Percentiles rank a stretch among this genome's conserved stretches.
phyloP scores from a whole-genome alignment of 108 stramenopile species.

The Pinguiococcus pyrenoidosus region DNA sequence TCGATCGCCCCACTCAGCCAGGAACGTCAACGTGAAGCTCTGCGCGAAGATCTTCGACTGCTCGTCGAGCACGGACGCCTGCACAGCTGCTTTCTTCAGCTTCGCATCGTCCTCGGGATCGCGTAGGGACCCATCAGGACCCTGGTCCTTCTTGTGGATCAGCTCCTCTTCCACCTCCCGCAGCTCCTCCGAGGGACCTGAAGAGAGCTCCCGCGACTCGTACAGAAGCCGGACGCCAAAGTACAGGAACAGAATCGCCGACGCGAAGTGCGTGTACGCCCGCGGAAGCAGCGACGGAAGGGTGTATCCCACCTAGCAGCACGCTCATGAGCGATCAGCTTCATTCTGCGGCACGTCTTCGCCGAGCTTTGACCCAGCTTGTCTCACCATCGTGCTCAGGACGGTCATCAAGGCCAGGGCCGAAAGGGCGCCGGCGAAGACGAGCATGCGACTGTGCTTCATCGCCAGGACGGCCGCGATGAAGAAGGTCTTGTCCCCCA shows the following conservation, averaged over 20 bases:
- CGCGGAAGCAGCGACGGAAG: constrained; percentile 70
- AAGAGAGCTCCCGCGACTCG: constrained; percentile 61
- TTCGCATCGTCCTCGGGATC: constrained; percentile 19
- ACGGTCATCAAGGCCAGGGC: constrained; percentile 26
- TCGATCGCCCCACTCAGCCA: constrained; percentile 99
- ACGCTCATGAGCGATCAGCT: constrained; percentile 66
- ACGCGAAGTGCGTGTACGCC: constrained; percentile 75
- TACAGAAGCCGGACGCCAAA: constrained; percentile 81
- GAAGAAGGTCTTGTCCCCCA: constrained; percentile 99
- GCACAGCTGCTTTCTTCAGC: background rate
- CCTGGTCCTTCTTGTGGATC: constrained; percentile 16
- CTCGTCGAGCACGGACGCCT: constrained; percentile 25
- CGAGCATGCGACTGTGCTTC: constrained; percentile 68
- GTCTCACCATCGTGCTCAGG: too few relatives aligned
- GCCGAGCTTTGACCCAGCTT: too few relatives aligned
- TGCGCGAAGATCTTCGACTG: constrained; percentile 69
- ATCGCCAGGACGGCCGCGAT: constrained; percentile 94
- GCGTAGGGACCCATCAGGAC: background rate
- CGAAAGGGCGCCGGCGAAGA: constrained; percentile 74
- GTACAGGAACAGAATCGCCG: constrained; percentile 76
- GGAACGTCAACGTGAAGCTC: constrained; percentile 84
- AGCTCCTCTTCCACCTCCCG: constrained; percentile 55
- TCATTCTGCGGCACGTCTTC: background rate
- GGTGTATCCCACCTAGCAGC: constrained; percentile 74
- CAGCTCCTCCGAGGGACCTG: constrained; percentile 81